A percentile compares a stretch with the other conserved stretches of the same genome.
These are phyloP conservation scores for Pestalotiopsis sp. DNA, from an alignment of 2,329 filamentous ascomycete species.

Conservation along the genomic window DNA sequence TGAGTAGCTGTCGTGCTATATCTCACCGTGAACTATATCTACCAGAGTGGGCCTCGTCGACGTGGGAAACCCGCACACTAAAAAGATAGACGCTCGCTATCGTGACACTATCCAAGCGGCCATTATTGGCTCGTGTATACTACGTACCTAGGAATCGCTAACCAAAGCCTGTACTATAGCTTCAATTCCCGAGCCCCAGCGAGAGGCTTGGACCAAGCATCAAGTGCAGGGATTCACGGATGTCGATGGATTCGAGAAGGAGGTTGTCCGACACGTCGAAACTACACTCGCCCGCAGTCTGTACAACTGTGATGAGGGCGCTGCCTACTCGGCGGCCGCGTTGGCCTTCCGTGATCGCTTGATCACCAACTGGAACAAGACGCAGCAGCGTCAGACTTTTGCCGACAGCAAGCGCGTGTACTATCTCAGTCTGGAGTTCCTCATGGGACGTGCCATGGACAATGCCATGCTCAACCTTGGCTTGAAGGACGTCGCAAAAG, in stretches of 20 bases:
- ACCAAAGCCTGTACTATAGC: constrained; percentile 41
- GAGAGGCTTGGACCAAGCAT: constrained; percentile 74
- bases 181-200: constrained; percentile 85
- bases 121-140: constrained; percentile 3
- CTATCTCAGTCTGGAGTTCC: constrained; percentile 94
- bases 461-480: constrained; percentile 98
- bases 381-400: constrained; percentile 93
- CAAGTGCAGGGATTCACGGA: constrained; percentile 70
- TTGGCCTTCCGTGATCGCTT: constrained; percentile 91
- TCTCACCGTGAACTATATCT: background rate
- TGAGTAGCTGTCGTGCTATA: constrained; percentile 37
- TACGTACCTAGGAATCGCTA: constrained; percentile 1
- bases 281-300: constrained; percentile 93
- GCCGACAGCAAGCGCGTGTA: constrained; percentile 92
- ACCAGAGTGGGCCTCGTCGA: background rate
- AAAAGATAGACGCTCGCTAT: background rate
- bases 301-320: constrained; percentile 96
- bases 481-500: constrained; percentile 79
- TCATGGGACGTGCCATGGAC: constrained; percentile 95
- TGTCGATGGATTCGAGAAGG: constrained; percentile 83
- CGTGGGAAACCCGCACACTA: background rate
- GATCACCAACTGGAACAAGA: constrained; percentile 96
- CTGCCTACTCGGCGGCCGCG: constrained; percentile 88
- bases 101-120: background rate
- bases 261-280: constrained; percentile 92